Evolutionary conservation across 2,329 filamentous ascomycete species (phyloP), one percentile per base, ranked within the genome.

Genomic region (Epichloe scottii): DNA sequence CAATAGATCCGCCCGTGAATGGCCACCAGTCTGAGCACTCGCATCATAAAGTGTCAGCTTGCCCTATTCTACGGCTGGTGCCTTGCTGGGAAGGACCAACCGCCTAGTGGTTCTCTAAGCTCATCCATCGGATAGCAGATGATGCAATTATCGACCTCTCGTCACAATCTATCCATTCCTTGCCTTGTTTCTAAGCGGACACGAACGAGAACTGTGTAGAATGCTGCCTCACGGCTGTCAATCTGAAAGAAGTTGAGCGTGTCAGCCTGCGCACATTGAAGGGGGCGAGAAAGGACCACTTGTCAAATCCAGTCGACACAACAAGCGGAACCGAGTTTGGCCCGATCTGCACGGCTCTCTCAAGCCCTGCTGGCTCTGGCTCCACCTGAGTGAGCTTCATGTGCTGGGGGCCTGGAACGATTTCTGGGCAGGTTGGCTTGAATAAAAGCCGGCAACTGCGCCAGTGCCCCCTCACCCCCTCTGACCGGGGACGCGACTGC

Each of bases 341-440:
- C 50, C 53, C 51, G 42, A 51, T 54, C 51, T 55, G 53, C 55
- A 53, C 55, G 48, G 42, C 14, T 39, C 46, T 35, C 5, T 52
- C 47, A 52, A 48, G 48, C 50, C 55, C 46, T 52, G 44, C 39
- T 14, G 39, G 30, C 30, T 8, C 39, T 14, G 39, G 30, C 30
- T 8, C 47, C 47, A 40, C 38, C 10, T 15, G 15, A 37, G 10
- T 21, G 15, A 37, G 10, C n/a, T 30, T 17, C 17, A 35, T n/a
- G 21, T 40, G 37, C 17, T 12, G 35, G 46, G 46, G 46, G 35
- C 46, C 34, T 33, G 46, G 46, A 48, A 48, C 46, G 34, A 40
- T 26, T 30, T 26, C 34, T 48, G 35, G 35, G 37, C 46, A 48
- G 19, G 8, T 10, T 46, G 15, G 44, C 44, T 46, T 1, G 30